Evolutionary conservation across 768 basidiomycete genomes (phyloP).

Genomic region (Mrakia blollopis): DNA sequence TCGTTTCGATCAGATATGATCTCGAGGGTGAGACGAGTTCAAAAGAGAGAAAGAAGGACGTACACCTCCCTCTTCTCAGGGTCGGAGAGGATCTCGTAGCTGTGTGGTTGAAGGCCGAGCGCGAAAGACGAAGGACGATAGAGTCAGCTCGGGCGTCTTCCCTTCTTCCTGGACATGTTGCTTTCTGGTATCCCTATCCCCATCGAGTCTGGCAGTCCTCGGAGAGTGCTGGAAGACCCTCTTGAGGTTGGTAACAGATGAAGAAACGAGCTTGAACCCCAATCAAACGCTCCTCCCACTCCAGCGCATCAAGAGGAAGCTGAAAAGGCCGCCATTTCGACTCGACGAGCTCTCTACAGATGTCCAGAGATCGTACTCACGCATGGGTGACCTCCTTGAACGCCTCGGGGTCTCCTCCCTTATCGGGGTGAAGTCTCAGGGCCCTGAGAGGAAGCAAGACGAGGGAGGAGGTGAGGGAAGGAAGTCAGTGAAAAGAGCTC

Average conservation of each 20-base stretch:
- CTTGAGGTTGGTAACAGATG: too few species aligned
- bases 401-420: constrained; percentile 90
- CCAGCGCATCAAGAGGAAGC: too few species aligned
- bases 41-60: constrained; percentile 1
- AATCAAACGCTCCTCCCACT: too few species aligned
- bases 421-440: constrained; percentile 80
- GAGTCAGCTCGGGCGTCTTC: constrained; percentile 27
- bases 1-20: background rate
- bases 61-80: constrained; percentile 63
- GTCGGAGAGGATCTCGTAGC: constrained; percentile 91
- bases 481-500: constrained; percentile 6
- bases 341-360: too few species aligned
- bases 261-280: background rate
- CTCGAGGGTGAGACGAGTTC: background rate
- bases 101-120: constrained; percentile 40
- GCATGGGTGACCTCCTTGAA: constrained; percentile 98
- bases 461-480: background rate
- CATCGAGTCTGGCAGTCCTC: background rate
- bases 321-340: too few species aligned
- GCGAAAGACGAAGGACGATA: background rate
- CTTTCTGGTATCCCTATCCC: background rate
- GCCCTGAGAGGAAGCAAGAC: constrained; percentile 53
- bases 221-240: too few species aligned
- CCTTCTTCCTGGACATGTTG: background rate
- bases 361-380: constrained; percentile 52